phyloP scores from a whole-genome alignment of 108 stramenopile genomes.

The Licmophora abbreviata region DNA sequence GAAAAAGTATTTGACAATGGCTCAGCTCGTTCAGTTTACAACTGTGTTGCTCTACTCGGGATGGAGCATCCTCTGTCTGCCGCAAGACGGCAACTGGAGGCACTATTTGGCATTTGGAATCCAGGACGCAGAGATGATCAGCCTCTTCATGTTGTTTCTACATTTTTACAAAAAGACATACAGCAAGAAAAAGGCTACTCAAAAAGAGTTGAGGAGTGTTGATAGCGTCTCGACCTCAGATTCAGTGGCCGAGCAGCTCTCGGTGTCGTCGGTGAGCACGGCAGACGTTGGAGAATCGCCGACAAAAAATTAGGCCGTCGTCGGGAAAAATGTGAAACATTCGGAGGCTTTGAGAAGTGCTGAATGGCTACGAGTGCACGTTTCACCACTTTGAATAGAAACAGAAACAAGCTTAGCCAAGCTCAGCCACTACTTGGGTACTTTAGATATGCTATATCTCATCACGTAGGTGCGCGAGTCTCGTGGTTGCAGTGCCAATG shows the following conservation, averaged over 20 bases:
- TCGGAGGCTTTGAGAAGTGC: too few relatives aligned
- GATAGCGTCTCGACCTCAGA: not conserved
- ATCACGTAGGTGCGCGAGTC: too few relatives aligned
- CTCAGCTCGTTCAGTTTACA: constrained; percentile 96
- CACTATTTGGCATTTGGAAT: constrained; percentile 44
- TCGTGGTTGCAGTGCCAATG: too few relatives aligned
- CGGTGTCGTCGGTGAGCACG: constrained; percentile 6
- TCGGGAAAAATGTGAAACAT: too few relatives aligned
- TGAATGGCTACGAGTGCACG: too few relatives aligned
- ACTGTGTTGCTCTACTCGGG: constrained; percentile 76
- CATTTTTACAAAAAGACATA: constrained; percentile 73
- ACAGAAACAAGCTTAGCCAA: too few relatives aligned
- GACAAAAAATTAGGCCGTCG: constrained; percentile 1
- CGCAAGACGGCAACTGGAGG: constrained; percentile 23
- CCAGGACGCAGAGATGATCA: constrained; percentile 82
- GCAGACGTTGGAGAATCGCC: constrained; percentile 1
- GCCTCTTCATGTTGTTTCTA: constrained; percentile 74
- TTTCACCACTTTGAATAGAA: too few relatives aligned
- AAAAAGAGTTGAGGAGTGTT: not conserved
- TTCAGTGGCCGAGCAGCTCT: not conserved
- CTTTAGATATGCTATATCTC: too few relatives aligned
- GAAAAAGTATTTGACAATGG: constrained; percentile 88
- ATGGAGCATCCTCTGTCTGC: constrained; percentile 19
- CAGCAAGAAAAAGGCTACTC: constrained; percentile 34
- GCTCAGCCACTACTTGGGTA: too few relatives aligned